Base-by-base conservation (phyloP, 352 stramenopile genomes). In the Phytophthora podocarpi region DNA sequence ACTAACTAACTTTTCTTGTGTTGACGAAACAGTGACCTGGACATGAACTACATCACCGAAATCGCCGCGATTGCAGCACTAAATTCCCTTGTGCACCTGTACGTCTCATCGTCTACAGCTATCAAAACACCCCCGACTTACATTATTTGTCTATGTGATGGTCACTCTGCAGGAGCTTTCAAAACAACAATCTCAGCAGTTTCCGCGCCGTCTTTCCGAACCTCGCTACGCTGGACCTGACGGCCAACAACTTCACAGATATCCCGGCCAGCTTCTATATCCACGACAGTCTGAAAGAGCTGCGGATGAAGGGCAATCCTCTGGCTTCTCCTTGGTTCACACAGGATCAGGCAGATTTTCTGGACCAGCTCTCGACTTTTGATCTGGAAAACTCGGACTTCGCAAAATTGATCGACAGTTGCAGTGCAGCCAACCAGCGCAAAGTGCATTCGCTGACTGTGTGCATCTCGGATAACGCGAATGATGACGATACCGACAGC, bases 151-250 rank as follows among this genome's bases (percentile, higher is more conserved):
- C 1, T 24, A 41, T 26, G 24, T 39, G 15, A 6, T 39, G 2
- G 4, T 4, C 32, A 2, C 9, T 36, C 16, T 52, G 9, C 42
- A 72, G 64, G 41, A 86, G 72, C 20, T 72, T 90, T 24, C 78
- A 67, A 9, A 59, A 79, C 37, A 91, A 91, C 59, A 70, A 76
- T 16, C 70, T 89, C 41, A 67, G 50, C 27, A 51, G 51, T 9
- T 91, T 78, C 58, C 76, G 70, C 5, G 66, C 70, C 47, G 84
- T 89, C 13, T 90, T 82, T 62, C 72, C 78, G 0, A 72, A 74
- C 34, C 60, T 91, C 23, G 72, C 48, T 8, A 82, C 70, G 16
- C 63, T 91, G 67, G 75, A 89, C 46, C 32, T 91, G 24, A 76
- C 64, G 8, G 31, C 54, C 56, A 91, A 91, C 62, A 70, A 81